A percentile compares a stretch with the other conserved stretches of the same genome.
Conservation (phyloP, 495 filamentous ascomycete species). For the Bathelium albidoporum region DNA sequence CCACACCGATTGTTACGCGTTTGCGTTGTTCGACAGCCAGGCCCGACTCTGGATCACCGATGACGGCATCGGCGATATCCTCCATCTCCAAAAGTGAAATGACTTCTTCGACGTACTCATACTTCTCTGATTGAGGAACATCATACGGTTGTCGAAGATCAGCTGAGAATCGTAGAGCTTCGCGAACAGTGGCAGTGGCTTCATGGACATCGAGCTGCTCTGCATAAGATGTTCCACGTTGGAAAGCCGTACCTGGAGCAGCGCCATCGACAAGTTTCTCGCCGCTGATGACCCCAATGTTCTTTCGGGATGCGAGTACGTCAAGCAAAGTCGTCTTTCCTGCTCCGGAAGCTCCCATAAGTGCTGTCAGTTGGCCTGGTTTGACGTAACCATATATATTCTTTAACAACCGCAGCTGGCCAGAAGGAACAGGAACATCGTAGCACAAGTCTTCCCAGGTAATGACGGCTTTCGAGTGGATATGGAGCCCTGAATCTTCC, state of each 20-base stretch:
- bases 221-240: conserved; percentile 69
- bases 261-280: conserved; percentile 66
- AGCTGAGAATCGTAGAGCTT: conserved; percentile 77
- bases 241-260: conserved; percentile 57
- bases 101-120: conserved; percentile 74
- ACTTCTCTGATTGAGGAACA: conserved; percentile 60
- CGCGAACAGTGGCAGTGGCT: conserved; percentile 65
- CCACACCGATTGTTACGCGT: conserved; percentile 82
- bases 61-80: conserved; percentile 72
- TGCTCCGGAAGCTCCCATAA: conserved; percentile 81
- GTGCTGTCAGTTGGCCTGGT: conserved; percentile 66
- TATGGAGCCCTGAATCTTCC: conserved; percentile 46
- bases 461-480: conserved; percentile 48
- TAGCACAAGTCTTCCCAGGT: conserved; percentile 47
- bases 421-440: conserved; percentile 59
- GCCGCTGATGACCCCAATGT: conserved; percentile 65
- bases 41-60: conserved; percentile 66
- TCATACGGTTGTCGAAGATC: conserved; percentile 67
- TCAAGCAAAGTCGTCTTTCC: conserved; percentile 79
- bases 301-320: conserved; percentile 65
- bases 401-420: conserved; percentile 58
- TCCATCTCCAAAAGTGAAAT: conserved; percentile 74
- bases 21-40: conserved; percentile 86
- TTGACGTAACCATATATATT: conserved; percentile 68
- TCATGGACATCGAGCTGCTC: conserved; percentile 81